Conservation (phyloP, 495 filamentous ascomycete genomes). For the Talaromyces nanjingensis region DNA sequence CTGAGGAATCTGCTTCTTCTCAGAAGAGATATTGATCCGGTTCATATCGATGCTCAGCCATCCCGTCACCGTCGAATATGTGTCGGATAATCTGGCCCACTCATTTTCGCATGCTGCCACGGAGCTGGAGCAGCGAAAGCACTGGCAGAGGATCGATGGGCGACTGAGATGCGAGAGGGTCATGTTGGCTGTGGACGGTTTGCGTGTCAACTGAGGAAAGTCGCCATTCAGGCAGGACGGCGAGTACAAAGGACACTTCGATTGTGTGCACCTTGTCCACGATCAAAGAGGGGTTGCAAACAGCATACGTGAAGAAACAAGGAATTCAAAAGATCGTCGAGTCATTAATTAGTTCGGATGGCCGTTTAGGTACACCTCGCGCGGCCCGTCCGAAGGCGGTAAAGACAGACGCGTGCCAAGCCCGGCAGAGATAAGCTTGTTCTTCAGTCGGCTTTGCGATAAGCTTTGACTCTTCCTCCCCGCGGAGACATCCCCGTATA, state of each 20-base stretch:
- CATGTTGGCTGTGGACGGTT: constrained; percentile 19
- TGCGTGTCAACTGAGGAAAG: not conserved
- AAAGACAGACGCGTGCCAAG: not conserved
- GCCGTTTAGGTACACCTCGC: not conserved
- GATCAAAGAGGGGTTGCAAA: not conserved
- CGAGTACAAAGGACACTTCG: not conserved
- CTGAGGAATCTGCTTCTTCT: constrained; percentile 36
- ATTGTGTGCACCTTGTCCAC: not conserved
- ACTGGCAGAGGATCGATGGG: constrained; percentile 36
- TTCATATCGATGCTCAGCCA: constrained; percentile 41
- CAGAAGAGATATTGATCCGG: constrained; percentile 33
- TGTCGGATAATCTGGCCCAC: constrained; percentile 37
- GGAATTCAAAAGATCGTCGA: not conserved
- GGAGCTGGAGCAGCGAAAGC: constrained; percentile 38
- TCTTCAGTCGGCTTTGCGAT: not conserved
- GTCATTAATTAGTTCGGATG: not conserved
- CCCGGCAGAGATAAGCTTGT: constrained; percentile 1
- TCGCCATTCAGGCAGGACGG: not conserved
- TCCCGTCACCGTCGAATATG: constrained; percentile 33
- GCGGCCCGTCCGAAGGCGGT: not conserved
- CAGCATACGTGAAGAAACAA: not conserved
- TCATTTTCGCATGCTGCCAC: constrained; percentile 42
- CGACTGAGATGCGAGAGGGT: constrained; percentile 32
- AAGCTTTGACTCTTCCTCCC: not conserved
- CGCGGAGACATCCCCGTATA: not conserved